Conservation (phyloP, 2,329 filamentous ascomycete species). For the Coleophoma crateriformis region DNA sequence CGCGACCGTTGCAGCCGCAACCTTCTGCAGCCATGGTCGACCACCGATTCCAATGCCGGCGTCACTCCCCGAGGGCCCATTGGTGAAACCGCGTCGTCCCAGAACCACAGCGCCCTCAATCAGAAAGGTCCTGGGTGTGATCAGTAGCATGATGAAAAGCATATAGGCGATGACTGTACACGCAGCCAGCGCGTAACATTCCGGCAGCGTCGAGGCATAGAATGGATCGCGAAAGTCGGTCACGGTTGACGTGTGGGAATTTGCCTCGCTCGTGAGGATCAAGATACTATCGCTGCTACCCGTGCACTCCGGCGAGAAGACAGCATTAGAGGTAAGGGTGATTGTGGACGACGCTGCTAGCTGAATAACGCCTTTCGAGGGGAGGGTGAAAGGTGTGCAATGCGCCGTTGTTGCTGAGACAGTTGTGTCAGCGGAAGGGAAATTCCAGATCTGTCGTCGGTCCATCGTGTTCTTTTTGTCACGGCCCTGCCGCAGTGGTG, state of each 20-base stretch:
- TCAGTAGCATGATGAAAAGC: conserved; percentile 87
- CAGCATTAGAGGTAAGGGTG: conserved; percentile 39
- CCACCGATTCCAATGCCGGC: conserved; percentile 81
- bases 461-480: conserved; percentile 17
- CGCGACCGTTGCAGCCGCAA: conserved; percentile 66
- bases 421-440: conserved; percentile 24
- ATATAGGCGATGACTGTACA: conserved; percentile 89
- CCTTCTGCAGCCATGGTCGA: conserved; percentile 87
- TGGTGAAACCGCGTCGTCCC: conserved; percentile 78
- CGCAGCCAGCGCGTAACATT: conserved; percentile 87
- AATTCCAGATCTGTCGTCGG: conserved; percentile 22
- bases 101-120: conserved; percentile 79
- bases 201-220: conserved; percentile 87
- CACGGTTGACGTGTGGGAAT: conserved; percentile 9
- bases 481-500: conserved; percentile 21
- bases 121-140: conserved; percentile 90
- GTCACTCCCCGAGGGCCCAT: conserved; percentile 62
- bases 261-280: conserved; percentile 14
- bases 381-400: conserved; percentile 58
- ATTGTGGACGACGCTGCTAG: conserved; percentile 29
- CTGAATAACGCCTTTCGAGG: conserved; percentile 46
- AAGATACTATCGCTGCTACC: conserved; percentile 23
- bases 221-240: conserved; percentile 75
- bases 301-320: conserved; percentile 44
- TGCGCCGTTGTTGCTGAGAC: conserved; percentile 34